Conservation (phyloP, 805 yeast genomes). For the Yarrowia yakushimensis region DNA sequence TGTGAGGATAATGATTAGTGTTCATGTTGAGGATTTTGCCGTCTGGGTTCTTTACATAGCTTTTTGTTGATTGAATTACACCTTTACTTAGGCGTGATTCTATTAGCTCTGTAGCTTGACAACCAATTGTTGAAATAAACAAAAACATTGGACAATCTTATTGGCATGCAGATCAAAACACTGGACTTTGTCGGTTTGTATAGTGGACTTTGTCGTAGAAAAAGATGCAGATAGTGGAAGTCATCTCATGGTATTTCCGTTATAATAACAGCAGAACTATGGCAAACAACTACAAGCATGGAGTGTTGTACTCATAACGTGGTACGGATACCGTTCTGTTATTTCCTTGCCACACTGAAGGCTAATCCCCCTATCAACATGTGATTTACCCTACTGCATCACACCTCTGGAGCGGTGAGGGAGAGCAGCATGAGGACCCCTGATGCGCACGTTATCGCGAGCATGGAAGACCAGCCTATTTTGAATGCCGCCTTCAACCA, state of each 20-base stretch:
- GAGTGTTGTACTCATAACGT: too few relatives aligned
- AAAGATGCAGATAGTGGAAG: too few relatives aligned
- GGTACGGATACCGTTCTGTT: too few relatives aligned
- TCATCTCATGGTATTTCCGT: too few relatives aligned
- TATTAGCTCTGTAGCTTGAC: neutral
- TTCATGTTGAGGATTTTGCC: neutral
- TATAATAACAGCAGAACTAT: too few relatives aligned
- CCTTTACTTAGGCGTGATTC: too few relatives aligned
- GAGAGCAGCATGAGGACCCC: slow-evolving; percentile 17
- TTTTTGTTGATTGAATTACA: too few relatives aligned
- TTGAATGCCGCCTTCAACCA: slow-evolving; percentile 67
- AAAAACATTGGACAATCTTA: neutral
- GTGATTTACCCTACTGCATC: slow-evolving; percentile 18
- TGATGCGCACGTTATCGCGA: slow-evolving; percentile 22
- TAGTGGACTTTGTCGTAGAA: too few relatives aligned
- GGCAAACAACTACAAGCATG: too few relatives aligned
- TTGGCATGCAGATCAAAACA: neutral
- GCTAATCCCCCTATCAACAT: slow-evolving; percentile 18
- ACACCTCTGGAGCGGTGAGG: neutral
- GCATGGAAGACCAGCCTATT: slow-evolving; percentile 24
- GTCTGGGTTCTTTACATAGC: too few relatives aligned
- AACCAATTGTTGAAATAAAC: neutral
- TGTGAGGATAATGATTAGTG: neutral
- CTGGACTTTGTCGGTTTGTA: too few relatives aligned
- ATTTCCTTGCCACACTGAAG: neutral